Conservation (phyloP, 768 basidiomycete genomes). For the Epithele typhae region DNA sequence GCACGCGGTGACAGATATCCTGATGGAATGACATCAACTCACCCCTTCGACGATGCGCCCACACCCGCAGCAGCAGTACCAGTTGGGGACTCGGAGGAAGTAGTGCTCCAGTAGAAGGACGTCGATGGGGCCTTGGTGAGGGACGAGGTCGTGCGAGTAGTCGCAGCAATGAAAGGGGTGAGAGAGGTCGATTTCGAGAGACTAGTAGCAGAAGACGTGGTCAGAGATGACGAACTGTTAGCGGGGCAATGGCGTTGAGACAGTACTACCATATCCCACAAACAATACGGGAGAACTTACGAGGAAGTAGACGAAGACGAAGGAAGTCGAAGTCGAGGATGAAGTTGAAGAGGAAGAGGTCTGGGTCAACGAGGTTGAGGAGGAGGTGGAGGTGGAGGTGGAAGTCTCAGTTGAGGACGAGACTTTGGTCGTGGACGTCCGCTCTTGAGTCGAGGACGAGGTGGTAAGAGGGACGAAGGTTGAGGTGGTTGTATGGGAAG, state of each 20-base stretch:
- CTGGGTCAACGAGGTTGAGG: slow-evolving; percentile 4
- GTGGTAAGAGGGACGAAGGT: background rate
- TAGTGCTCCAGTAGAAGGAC: slow-evolving; percentile 7
- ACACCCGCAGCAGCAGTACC: slow-evolving; percentile 4
- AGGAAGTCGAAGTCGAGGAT: slow-evolving; percentile 8
- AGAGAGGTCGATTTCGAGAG: background rate
- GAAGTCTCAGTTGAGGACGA: background rate
- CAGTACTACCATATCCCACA: background rate
- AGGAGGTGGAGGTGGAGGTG: slow-evolving; percentile 7
- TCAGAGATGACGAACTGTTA: slow-evolving; percentile 12
- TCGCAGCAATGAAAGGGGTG: slow-evolving; percentile 7
- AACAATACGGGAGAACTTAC: slow-evolving; percentile 2
- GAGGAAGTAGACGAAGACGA: slow-evolving; percentile 11
- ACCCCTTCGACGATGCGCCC: slow-evolving; percentile 13
- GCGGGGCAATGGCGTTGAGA: background rate
- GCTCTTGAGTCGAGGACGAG: background rate
- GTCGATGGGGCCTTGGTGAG: background rate
- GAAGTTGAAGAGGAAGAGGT: slow-evolving; percentile 12
- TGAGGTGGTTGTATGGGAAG: background rate
- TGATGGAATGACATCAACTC: background rate
- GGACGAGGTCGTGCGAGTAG: slow-evolving; percentile 4
- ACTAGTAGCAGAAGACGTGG: slow-evolving; percentile 7
- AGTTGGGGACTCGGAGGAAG: slow-evolving; percentile 4
- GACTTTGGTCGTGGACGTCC: slow-evolving; percentile 1
- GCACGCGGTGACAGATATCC: background rate